Conservation (phyloP, 106 monocot genomes). For the Ottelia alismoides region DNA sequence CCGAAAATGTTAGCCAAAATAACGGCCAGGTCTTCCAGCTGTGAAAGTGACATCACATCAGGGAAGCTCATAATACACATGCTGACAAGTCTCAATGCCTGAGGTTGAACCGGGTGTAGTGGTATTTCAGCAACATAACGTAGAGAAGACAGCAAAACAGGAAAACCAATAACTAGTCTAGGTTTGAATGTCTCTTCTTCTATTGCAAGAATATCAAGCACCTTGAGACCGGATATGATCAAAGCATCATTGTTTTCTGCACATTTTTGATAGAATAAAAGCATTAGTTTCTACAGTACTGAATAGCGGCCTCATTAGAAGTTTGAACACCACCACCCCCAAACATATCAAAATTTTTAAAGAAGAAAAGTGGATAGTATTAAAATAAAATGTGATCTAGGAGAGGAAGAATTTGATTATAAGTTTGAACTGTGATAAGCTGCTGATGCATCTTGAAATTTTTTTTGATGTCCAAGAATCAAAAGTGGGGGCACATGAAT, state of each 20-base stretch:
- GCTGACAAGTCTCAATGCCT: conserved; percentile 52
- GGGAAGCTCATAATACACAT: conserved; percentile 41
- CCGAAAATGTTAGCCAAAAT: conserved; percentile 44
- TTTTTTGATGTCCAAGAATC: no score
- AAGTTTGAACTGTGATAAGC: no score
- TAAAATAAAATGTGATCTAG: no score
- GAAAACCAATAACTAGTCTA: conserved; percentile 59
- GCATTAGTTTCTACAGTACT: no score
- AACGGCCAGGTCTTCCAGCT: conserved; percentile 49
- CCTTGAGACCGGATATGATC: conserved; percentile 50
- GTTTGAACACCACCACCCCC: no score
- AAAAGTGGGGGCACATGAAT: no score
- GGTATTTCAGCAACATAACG: conserved; percentile 71
- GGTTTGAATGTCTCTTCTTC: conserved; percentile 48
- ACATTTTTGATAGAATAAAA: no score
- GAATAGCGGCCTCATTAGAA: no score
- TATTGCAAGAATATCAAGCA: conserved; percentile 47
- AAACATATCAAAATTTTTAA: no score
- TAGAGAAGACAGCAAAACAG: conserved; percentile 51
- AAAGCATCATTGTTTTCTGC: conserved; percentile 81
- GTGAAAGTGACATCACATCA: conserved; percentile 59
- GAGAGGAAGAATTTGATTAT: no score
- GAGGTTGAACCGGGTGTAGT: conserved; percentile 80
- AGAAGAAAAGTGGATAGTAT: no score
- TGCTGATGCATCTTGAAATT: no score